Evolutionary conservation across 352 stramenopile genomes (phyloP).

Genomic region (Plasmopara muralis): DNA sequence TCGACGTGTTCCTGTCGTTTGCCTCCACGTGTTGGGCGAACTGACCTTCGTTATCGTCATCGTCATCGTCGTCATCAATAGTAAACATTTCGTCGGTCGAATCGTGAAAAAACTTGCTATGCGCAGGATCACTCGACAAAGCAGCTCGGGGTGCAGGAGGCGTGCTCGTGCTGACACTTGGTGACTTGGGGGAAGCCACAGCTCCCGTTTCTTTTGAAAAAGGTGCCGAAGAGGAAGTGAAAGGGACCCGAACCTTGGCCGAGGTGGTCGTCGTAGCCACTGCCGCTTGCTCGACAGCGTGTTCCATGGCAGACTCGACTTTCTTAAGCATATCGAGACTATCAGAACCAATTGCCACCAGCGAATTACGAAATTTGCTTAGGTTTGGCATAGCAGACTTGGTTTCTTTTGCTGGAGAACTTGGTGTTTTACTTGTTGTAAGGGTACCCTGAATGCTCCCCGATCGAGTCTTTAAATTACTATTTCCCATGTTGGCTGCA

Average conservation of each 20-base stretch:
- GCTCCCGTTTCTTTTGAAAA: conserved; percentile 16
- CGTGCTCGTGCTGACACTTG: conserved; percentile 1
- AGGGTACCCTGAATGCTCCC: conserved; percentile 15
- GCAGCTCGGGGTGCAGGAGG: conserved; percentile 15
- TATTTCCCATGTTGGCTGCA: conserved; percentile 23
- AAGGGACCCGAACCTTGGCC: conserved; percentile 38
- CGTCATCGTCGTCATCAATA: conserved; percentile 75
- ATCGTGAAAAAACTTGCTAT: conserved; percentile 40
- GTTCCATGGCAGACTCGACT: conserved; percentile 43
- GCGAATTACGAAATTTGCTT: conserved; percentile 52
- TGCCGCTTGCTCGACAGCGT: conserved; percentile 25
- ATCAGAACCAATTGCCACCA: conserved; percentile 57
- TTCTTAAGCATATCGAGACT: conserved; percentile 76
- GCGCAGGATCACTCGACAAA: conserved; percentile 21
- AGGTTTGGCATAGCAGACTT: conserved; percentile 35
- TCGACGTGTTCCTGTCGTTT: conserved; percentile 35
- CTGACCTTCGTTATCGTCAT: conserved; percentile 38
- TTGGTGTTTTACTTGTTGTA: conserved; percentile 5
- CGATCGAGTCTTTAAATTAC: conserved; percentile 19
- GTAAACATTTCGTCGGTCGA: conserved; percentile 78
- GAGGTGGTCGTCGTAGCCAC: conserved; percentile 23
- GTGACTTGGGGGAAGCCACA: conserved; percentile 8
- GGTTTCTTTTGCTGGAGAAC: conserved; percentile 6
- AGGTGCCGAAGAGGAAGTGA: conserved; percentile 22
- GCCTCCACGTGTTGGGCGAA: conserved; percentile 19